Evolutionary conservation across 192 early-diverging fungal species (phyloP).

Genomic region (Phycomyces blakesleeanus): DNA sequence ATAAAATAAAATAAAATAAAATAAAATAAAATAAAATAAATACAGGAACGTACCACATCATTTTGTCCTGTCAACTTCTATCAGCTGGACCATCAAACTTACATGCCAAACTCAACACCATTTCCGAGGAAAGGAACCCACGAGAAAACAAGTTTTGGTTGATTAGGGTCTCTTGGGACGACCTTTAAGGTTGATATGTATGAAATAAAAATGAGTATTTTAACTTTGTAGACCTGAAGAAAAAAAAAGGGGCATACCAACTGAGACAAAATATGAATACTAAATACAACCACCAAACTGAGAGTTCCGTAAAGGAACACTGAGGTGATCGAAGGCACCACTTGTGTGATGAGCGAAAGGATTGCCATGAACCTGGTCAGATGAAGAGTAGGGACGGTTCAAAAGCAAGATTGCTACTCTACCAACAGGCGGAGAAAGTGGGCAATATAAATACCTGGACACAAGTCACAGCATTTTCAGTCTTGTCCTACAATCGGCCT

Average conservation of each 20-base stretch:
- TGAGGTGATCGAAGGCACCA: conserved; percentile 8
- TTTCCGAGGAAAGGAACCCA: conserved; percentile 87
- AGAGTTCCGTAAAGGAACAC: conserved; percentile 21
- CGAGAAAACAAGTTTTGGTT: conserved; percentile 70
- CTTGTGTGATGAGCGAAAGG: conserved; percentile 7
- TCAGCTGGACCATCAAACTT: too few species aligned
- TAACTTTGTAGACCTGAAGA: too few species aligned
- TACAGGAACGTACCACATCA: too few species aligned
- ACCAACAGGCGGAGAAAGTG: too few species aligned
- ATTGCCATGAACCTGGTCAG: conserved; percentile 9
- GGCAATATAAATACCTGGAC: too few species aligned
- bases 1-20: too few species aligned
- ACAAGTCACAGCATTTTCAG: too few species aligned
- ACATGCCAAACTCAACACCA: conserved; percentile 81
- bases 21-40: too few species aligned
- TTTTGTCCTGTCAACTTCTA: too few species aligned
- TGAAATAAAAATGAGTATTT: neutral
- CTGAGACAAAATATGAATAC: conserved; percentile 30
- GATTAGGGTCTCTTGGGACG: conserved; percentile 38
- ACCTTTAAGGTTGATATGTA: conserved; percentile 17
- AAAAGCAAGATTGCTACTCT: too few species aligned
- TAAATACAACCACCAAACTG: conserved; percentile 3
- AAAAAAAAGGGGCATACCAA: conserved; percentile 19
- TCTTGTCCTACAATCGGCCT: too few species aligned
- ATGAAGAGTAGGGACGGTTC: neutral